Evolutionary conservation across 2,329 filamentous ascomycete genomes (phyloP).

Genomic region (Akanthomyces dipterigenus): DNA sequence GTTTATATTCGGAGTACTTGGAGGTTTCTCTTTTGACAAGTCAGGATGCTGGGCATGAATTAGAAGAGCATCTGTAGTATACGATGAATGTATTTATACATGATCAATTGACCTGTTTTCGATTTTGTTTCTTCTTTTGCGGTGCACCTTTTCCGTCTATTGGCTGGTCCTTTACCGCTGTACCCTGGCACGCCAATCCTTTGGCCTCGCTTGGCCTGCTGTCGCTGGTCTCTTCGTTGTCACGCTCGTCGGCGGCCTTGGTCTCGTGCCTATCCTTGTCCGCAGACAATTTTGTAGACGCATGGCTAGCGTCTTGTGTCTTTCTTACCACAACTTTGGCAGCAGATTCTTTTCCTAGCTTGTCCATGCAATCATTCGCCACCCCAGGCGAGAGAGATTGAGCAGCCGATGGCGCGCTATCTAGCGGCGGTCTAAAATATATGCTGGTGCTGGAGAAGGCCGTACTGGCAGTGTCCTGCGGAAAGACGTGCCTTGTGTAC

Average conservation of each 20-base stretch:
- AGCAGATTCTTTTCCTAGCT: not conserved
- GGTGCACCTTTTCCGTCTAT: not conserved
- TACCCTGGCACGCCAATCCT: no score
- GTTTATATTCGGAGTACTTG: not conserved
- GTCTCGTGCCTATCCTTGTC: no score
- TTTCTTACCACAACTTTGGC: no score
- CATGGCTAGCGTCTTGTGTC: no score
- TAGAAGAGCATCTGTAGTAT: conserved; percentile 8
- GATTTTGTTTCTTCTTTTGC: not conserved
- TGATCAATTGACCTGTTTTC: conserved; percentile 3
- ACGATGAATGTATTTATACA: conserved; percentile 8
- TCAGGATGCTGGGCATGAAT: not conserved
- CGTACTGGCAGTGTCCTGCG: conserved; percentile 27
- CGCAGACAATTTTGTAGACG: no score
- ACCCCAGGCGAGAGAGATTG: not conserved
- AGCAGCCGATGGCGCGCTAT: not conserved
- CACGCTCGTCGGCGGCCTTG: no score
- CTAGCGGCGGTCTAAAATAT: conserved; percentile 27
- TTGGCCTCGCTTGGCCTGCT: no score
- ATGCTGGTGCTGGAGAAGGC: conserved; percentile 36
- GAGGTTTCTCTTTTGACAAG: not conserved
- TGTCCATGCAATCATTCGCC: not conserved
- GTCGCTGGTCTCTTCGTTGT: no score
- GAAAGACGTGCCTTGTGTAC: conserved; percentile 29
- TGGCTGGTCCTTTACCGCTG: not conserved